Percentiles rank a stretch among this genome's conserved stretches.
Evolutionary conservation across 2,329 filamentous ascomycete genomes (phyloP).

Genomic region (Aspergillus felis): DNA sequence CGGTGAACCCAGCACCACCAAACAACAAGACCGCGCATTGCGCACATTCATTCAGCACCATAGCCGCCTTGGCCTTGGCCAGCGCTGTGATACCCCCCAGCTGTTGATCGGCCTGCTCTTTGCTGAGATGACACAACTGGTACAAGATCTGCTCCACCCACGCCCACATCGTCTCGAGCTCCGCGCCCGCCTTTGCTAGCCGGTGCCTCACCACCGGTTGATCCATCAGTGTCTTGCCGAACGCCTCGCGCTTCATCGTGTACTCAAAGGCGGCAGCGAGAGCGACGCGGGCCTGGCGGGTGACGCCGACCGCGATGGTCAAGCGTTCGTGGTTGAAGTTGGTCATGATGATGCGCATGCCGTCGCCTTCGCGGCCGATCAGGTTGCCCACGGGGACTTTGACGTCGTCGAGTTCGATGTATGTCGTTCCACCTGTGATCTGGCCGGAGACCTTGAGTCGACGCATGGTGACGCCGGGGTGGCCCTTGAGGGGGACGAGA

Average conservation of each 20-base stretch:
- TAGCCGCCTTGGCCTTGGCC: conserved; percentile 68
- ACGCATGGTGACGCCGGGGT: conserved; percentile 65
- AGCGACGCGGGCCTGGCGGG: conserved; percentile 59
- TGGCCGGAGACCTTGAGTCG: conserved; percentile 65
- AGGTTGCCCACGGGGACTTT: conserved; percentile 67
- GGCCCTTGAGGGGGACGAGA: conserved; percentile 64
- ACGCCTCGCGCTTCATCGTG: conserved; percentile 62
- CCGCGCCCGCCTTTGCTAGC: conserved; percentile 65
- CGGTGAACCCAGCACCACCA: conserved; percentile 70
- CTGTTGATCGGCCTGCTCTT: conserved; percentile 46
- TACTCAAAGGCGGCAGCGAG: conserved; percentile 59
- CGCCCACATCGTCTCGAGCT: conserved; percentile 66
- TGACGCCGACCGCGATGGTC: conserved; percentile 61
- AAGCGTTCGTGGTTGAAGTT: conserved; percentile 79
- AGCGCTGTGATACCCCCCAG: conserved; percentile 69
- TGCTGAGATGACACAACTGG: conserved; percentile 59
- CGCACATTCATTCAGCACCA: conserved; percentile 68
- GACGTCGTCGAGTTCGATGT: conserved; percentile 72
- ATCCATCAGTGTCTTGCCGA: conserved; percentile 65
- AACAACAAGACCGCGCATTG: conserved; percentile 67
- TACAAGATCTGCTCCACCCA: conserved; percentile 71
- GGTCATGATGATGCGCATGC: conserved; percentile 72
- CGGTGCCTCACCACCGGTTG: conserved; percentile 71
- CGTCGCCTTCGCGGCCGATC: conserved; percentile 64
- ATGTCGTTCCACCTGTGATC: conserved; percentile 65